Conservation (phyloP, 2,329 filamentous ascomycete genomes). For the Stagonosporopsis chrysanthemi region DNA sequence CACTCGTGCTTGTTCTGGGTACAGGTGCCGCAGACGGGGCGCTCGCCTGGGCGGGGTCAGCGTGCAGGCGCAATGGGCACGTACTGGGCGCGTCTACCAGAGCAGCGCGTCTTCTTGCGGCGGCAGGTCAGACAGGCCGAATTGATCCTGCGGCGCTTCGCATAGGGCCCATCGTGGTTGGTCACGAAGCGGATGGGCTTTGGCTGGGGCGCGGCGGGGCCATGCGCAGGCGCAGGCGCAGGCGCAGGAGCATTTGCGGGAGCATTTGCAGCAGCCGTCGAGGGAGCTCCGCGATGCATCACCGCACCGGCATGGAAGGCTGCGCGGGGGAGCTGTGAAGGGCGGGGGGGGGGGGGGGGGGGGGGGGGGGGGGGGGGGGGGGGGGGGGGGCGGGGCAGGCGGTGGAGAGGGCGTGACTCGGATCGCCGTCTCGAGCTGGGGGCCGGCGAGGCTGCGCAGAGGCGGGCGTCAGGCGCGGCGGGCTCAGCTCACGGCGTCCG, state of each 20-base stretch:
- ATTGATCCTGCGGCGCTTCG: slow-evolving; percentile 52
- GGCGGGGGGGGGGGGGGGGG: slow-evolving; percentile 16
- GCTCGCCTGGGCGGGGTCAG: slow-evolving; percentile 36
- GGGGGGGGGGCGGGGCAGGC: slow-evolving; percentile 16
- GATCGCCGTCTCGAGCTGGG: slow-evolving; percentile 1
- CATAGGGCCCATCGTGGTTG: slow-evolving; percentile 53
- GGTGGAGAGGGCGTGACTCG: slow-evolving; percentile 20
- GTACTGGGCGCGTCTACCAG: slow-evolving; percentile 35
- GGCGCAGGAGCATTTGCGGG: not conserved
- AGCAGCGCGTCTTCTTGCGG: slow-evolving; percentile 59
- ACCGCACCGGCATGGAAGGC: slow-evolving; percentile 28
- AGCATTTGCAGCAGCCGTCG: slow-evolving; percentile 32
- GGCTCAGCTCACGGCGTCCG: slow-evolving; percentile 9
- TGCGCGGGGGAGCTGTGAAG: slow-evolving; percentile 18
- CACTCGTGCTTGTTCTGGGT: slow-evolving; percentile 58
- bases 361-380: slow-evolving; percentile 25
- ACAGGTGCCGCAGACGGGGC: slow-evolving; percentile 56
- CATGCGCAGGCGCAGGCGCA: no score
- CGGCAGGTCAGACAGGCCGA: slow-evolving; percentile 57
- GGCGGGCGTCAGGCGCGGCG: slow-evolving; percentile 8
- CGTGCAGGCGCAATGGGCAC: not conserved
- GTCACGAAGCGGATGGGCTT: slow-evolving; percentile 53
- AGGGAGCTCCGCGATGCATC: slow-evolving; percentile 45
- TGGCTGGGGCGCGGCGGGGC: slow-evolving; percentile 36
- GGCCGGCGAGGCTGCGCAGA: slow-evolving; percentile 13